Evolutionary conservation across 164 flowering plant species (phyloP), one percentile per base, ranked within the genome.

Genomic region (Annona squamosa): DNA sequence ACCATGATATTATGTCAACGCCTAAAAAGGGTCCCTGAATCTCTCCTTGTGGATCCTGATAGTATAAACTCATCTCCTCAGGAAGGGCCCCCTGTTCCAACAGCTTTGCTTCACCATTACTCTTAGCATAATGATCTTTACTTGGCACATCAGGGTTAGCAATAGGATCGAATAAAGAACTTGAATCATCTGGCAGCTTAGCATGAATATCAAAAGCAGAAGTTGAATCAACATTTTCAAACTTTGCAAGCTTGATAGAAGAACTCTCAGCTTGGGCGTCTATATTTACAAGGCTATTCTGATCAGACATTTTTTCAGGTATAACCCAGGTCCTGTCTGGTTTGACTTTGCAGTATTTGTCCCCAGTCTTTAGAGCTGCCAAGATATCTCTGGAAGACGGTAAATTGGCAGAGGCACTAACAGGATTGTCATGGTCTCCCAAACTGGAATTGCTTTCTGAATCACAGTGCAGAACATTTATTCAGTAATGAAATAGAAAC

Each of bases 1-100:
- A 90, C 99, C 99, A 92, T 18, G 88, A 85, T 61, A 94, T 83
- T 70, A 94, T 88, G 81, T 94, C 99, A 72, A 82, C 86, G 62
- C 96, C 98, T 64, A 91, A 79, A 77, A 87, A 94, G 42, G 99
- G 99, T 3, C 99, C 99, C 81, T 94, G 99, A 42, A 85, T 85
- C 41, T 80, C 91, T 57, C 99, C 99, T 79, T 89, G 97, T 74
- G 99, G 99, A 84, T 95, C 99, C 77, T 82, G 79, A 76, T 95
- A 95, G 70, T 64, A 89, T 74, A 95, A 82, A 79, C 88, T 88
- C 59, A 89, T 71, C 67, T 95, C 97, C 81, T 95, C 98, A 16
- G 86, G 86, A 44, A 77, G 75, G 42, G 68, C 71, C 65, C 73
- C 75, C 2, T 44, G 68, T 69, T 77, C 88, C 10, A 67, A n/a